Conservation (phyloP, 257 asterid species). For the Henckelia pumila region DNA sequence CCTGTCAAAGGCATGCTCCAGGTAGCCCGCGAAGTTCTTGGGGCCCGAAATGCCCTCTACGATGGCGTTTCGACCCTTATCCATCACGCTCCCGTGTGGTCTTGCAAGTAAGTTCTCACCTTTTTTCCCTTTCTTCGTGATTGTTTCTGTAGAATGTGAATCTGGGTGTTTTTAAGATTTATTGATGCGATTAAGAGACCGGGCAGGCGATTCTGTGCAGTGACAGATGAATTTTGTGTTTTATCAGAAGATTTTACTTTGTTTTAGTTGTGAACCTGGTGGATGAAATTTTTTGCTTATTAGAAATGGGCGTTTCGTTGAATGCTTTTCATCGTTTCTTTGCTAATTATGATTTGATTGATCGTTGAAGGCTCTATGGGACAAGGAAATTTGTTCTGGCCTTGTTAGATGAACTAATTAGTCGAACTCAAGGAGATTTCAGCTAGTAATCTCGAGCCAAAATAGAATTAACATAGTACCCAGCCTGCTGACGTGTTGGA, state of each 20-base stretch:
- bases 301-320: too few species aligned
- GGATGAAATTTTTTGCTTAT: too few species aligned
- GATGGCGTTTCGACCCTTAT: slow-evolving; percentile 72
- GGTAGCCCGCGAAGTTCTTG: slow-evolving; percentile 66
- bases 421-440: background rate
- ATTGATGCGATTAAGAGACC: too few species aligned
- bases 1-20: slow-evolving; percentile 56
- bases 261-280: too few species aligned
- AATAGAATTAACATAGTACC: too few species aligned
- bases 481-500: background rate
- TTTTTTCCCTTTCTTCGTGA: background rate
- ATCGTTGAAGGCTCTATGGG: background rate
- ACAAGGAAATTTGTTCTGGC: background rate
- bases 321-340: background rate
- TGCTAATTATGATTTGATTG: background rate
- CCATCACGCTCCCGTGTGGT: slow-evolving; percentile 60
- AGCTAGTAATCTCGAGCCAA: background rate
- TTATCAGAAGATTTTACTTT: too few species aligned
- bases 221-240: background rate
- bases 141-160: background rate
- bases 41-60: slow-evolving; percentile 52
- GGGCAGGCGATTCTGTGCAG: background rate
- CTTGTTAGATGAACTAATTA: too few species aligned
- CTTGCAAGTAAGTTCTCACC: slow-evolving; percentile 71
- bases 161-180: too few species aligned